Evolutionary conservation across 2,329 filamentous ascomycete genomes (phyloP), one percentile per base, ranked within the genome.

Genomic region (Anthostomella pinea): DNA sequence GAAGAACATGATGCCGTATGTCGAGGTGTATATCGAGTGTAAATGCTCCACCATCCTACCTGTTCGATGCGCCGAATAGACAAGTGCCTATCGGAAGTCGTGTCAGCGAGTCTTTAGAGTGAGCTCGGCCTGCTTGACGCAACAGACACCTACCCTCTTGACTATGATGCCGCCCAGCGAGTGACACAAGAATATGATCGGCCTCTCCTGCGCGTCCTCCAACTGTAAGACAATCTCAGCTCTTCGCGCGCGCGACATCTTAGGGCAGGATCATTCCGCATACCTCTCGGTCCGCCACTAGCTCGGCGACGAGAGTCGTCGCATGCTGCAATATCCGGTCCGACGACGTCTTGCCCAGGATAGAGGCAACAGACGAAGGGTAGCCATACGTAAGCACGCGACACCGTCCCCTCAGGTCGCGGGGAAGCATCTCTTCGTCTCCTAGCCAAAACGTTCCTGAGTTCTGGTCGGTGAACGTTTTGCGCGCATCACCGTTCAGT

Each of bases 361-460:
- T 3, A 4, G 31, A 19, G 19, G 30, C 42, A 16, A 42, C 35
- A 10, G 31, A 35, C 13, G 39, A 34, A 3, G 31, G 35, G 26
- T 45, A 39, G 10, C 42, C 25, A 19, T 39, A 45, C 18, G 39
- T 45, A 34, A 42, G 23, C 8, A 42, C 35, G 16, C 39, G 35
- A n/a, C n/a, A n/a, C n/a, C n/a, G n/a, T 7, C 40, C 33, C 24
- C 26, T 35, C 10, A 44, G 27, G 19, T 41, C 41, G 14, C 20
- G 29, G 14, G 38, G 41, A 9, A 44, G 30, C 41, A 44, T 44
- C 6, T 41, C 27, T 5, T 19, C 14, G 18, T 44, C 41, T 16
- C 34, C 33, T 8, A 38, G 30, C 41, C 38, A 44, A 17, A 38
- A 38, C 10, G 15, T 20, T 11, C 34, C 24, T 5, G 22, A 33